Percentiles rank a stretch among this genome's conserved stretches.
These are phyloP conservation scores for Coemansia sp. DNA, from an alignment of 192 early-diverging fungal genomes.

Conservation along the genomic window DNA sequence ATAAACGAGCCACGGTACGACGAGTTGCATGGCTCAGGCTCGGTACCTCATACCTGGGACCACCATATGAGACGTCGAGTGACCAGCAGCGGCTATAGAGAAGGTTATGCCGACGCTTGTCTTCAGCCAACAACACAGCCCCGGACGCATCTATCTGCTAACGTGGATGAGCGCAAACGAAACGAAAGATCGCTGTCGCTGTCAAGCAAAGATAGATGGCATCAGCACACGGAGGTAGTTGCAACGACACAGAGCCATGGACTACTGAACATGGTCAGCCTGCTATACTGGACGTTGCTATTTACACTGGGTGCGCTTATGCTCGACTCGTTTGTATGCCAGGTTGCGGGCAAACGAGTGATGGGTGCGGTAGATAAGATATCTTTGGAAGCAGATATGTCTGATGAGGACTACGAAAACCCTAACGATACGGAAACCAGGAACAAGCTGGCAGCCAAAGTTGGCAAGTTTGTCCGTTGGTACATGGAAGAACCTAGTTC, in stretches of 20 bases:
- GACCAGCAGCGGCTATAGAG: too few species aligned
- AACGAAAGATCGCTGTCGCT: neutral
- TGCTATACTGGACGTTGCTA: constrained; percentile 53
- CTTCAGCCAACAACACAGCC: too few species aligned
- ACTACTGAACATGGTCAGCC: constrained; percentile 31
- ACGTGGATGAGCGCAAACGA: neutral
- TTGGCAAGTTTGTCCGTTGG: constrained; percentile 50
- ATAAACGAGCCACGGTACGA: too few species aligned
- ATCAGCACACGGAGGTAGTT: neutral
- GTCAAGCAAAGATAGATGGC: neutral
- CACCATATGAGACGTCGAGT: too few species aligned
- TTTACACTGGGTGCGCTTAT: constrained; percentile 52
- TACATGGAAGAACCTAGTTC: constrained; percentile 24
- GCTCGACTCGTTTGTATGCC: constrained; percentile 55
- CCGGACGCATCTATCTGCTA: too few species aligned
- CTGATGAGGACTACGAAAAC: too few species aligned
- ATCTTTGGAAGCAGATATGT: neutral
- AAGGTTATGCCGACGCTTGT: too few species aligned
- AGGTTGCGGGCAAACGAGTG: constrained; percentile 51
- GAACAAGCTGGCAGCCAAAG: constrained; percentile 15
- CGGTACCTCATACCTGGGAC: too few species aligned
- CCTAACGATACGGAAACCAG: too few species aligned
- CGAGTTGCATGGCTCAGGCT: too few species aligned
- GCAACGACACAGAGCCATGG: constrained; percentile 7
- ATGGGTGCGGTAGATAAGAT: constrained; percentile 51